These are phyloP conservation scores for Aspergillus cavernicola DNA, from an alignment of 495 filamentous ascomycete species.

Conservation along the genomic window DNA sequence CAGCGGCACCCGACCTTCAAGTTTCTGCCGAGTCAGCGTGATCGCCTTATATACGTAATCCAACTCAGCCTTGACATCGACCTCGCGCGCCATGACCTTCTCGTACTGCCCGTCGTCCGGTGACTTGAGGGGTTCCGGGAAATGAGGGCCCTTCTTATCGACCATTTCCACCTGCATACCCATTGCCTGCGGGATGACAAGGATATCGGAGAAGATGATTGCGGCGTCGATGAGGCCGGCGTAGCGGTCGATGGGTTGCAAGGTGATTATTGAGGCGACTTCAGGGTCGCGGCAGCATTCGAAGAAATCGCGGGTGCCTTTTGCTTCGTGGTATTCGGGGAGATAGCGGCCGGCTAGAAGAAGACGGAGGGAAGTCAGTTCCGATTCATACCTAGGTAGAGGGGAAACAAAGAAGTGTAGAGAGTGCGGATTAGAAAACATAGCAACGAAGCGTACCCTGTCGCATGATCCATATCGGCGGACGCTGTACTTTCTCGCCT, in stretches of 20 bases:
- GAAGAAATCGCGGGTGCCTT: constrained; percentile 89
- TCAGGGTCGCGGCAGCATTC: constrained; percentile 92
- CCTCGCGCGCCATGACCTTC: constrained; percentile 67
- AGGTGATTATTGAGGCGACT: constrained; percentile 82
- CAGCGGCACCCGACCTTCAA: constrained; percentile 82
- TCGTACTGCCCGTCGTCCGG: constrained; percentile 79
- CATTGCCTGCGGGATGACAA: constrained; percentile 96
- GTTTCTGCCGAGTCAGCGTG: constrained; percentile 81
- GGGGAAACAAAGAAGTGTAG: neutral
- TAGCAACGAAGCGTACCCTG: constrained; percentile 61
- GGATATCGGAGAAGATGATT: constrained; percentile 98
- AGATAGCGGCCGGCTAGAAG: constrained; percentile 85
- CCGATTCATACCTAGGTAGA: too few species aligned
- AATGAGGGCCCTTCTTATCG: constrained; percentile 91
- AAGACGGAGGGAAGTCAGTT: too few species aligned
- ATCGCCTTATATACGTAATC: constrained; percentile 96
- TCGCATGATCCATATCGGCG: constrained; percentile 98
- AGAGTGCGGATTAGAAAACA: neutral
- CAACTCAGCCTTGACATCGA: constrained; percentile 79
- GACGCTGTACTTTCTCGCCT: constrained; percentile 87
- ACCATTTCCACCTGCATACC: constrained; percentile 97
- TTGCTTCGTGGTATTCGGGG: constrained; percentile 94
- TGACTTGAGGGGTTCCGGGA: constrained; percentile 75
- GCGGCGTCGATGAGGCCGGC: constrained; percentile 89
- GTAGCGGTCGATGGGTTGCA: constrained; percentile 92